Evolutionary conservation across 177 flowering plant genomes (phyloP), one percentile per base, ranked within the genome.

Genomic region (Telopea speciosissima): DNA sequence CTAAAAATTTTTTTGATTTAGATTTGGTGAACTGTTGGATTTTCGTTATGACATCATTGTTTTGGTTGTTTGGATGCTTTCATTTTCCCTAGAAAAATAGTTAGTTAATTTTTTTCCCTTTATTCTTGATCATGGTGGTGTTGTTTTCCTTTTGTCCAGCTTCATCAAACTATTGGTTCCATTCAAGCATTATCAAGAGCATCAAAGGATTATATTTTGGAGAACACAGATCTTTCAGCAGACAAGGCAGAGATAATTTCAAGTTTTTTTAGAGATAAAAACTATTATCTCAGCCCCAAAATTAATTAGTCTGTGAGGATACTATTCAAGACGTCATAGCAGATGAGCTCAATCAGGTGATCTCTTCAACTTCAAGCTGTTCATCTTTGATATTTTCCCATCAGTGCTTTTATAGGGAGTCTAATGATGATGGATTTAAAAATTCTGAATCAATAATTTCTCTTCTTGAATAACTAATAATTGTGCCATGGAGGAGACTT

Each of bases 161-260:
- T 95, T 19, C 77, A 75, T 74, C 94, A 86, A 75, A 89, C 87
- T 10, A 82, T 95, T 74, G 99, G 97, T 74, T 95, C 97, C 11
- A 83, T 92, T 70, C 88, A 95, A 85, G 92, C 94, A 72, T 88
- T 93, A 68, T 87, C 96, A 60, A 91, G 83, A 74, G 88, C 97
- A 68, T 86, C 93, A 49, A 89, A 87, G 79, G 85, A 84, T 31
- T 60, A 74, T 42, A 83, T 93, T 54, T 61, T 95, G 78, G 94
- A 80, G 66, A 93, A 80, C 75, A 95, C 97, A 8, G 97, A 95
- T 74, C 89, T 92, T 80, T 89, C 99, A 68, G 83, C 82, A 66
- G 90, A 87, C 24, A 95, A 89, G 82, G 97, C 93, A 66, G 96
- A 92, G 63, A 82, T 58, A 8, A 78, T 89, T 22, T 54, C 75